phyloP scores from a whole-genome alignment of 306 rosid species.

The Lathyrus tuberosus region DNA sequence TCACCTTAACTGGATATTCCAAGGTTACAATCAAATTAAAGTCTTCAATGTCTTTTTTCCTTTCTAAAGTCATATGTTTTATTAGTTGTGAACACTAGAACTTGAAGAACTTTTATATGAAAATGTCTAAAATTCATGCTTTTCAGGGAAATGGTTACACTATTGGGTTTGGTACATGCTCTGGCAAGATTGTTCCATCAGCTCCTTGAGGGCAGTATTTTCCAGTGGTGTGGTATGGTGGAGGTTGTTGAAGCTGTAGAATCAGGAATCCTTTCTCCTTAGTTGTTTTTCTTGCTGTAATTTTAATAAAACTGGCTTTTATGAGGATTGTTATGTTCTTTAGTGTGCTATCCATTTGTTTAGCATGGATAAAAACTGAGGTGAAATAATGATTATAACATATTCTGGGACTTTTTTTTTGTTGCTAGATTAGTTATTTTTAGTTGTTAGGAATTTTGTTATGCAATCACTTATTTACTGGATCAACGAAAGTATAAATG shows the following conservation, averaged over 20 bases:
- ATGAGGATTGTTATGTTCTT: constrained; percentile 1
- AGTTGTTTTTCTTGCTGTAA: constrained; percentile 20
- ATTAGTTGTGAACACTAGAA: background rate
- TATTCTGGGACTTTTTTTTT: background rate
- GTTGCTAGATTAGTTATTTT: background rate
- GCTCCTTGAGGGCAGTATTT: constrained; percentile 42
- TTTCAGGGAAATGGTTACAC: constrained; percentile 84
- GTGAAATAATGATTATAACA: background rate
- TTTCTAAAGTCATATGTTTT: background rate
- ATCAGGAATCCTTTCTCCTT: background rate
- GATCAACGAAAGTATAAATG: too few species aligned
- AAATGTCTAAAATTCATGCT: constrained; percentile 24
- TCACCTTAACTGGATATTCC: constrained; percentile 71
- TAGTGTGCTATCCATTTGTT: background rate
- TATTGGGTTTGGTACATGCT: constrained; percentile 81
- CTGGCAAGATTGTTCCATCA: constrained; percentile 76
- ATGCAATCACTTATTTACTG: too few species aligned
- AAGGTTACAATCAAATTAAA: constrained; percentile 54
- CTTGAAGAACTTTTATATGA: background rate
- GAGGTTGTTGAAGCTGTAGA: constrained; percentile 20
- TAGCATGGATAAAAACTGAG: background rate
- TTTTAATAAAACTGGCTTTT: constrained; percentile 37
- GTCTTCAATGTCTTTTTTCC: constrained; percentile 11
- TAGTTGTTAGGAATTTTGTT: background rate
- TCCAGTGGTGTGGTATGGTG: background rate